These are phyloP conservation scores for Leishmania martiniquensis DNA, from an alignment of 208 protist species.

Conservation along the genomic window DNA sequence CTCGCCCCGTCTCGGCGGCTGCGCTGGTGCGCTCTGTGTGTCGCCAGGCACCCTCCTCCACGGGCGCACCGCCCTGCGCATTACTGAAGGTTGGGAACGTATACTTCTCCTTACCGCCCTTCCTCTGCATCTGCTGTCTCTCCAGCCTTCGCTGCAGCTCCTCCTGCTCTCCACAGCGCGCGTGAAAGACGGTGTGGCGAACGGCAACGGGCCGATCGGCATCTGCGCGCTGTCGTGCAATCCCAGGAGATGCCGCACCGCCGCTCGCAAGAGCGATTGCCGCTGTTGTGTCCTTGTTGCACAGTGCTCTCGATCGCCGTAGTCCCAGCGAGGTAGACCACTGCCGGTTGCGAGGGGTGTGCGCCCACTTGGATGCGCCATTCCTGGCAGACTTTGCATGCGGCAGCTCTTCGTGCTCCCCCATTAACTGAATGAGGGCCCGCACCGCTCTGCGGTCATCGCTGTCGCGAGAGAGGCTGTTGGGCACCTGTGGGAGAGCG, in stretches of 20 bases:
- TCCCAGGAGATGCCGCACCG: background rate
- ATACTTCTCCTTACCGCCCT: conserved; percentile 23
- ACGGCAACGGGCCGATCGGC: background rate
- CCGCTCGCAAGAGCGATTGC: conserved; percentile 17
- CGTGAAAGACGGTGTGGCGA: conserved; percentile 29
- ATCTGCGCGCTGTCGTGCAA: background rate
- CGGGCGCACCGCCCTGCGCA: conserved; percentile 24
- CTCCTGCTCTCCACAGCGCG: conserved; percentile 35
- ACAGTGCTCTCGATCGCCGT: background rate
- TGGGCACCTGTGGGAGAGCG: conserved; percentile 27
- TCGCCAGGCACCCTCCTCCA: conserved; percentile 31
- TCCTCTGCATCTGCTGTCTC: conserved; percentile 18
- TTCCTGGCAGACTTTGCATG: conserved; percentile 16
- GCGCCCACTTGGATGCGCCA: background rate
- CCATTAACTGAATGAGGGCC: conserved; percentile 33
- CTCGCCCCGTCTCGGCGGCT: conserved; percentile 21
- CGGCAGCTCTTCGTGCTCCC: conserved; percentile 32
- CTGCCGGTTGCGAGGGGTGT: background rate
- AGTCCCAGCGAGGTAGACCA: background rate
- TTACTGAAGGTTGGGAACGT: conserved; percentile 31
- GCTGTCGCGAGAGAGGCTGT: conserved; percentile 45
- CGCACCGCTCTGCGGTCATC: conserved; percentile 30
- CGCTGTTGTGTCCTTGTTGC: conserved; percentile 8
- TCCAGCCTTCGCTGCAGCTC: conserved; percentile 35
- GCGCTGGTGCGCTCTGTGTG: conserved; percentile 19